These are phyloP conservation scores for Rossbeevera mucosa DNA, from an alignment of 768 basidiomycete genomes.

Conservation along the genomic window DNA sequence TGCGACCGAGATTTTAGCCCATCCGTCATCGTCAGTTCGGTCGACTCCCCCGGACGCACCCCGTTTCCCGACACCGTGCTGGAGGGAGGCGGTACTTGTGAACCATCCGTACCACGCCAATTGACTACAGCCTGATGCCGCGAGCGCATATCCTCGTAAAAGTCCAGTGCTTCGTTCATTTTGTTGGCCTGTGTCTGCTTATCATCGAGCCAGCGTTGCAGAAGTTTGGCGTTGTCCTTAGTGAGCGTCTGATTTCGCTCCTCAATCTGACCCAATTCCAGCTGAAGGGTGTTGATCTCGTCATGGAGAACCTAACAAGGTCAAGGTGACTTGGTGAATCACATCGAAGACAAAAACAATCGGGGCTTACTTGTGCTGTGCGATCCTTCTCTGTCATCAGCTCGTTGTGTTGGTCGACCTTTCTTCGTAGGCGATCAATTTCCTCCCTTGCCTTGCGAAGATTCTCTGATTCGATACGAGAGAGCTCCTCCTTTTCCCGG, in stretches of 20 bases:
- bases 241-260: slow-evolving; percentile 82
- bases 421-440: slow-evolving; percentile 59
- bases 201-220: slow-evolving; percentile 95
- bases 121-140: slow-evolving; percentile 58
- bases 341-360: not conserved
- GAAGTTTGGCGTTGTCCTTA: slow-evolving; percentile 90
- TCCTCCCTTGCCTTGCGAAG: slow-evolving; percentile 76
- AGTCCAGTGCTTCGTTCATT: slow-evolving; percentile 91
- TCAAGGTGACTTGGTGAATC: slow-evolving; percentile 4
- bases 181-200: slow-evolving; percentile 90
- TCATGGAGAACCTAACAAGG: slow-evolving; percentile 78
- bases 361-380: slow-evolving; percentile 69
- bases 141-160: slow-evolving; percentile 84
- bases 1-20: slow-evolving; percentile 65
- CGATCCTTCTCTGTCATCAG: slow-evolving; percentile 86
- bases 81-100: slow-evolving; percentile 35
- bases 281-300: slow-evolving; percentile 86
- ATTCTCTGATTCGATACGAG: slow-evolving; percentile 76
- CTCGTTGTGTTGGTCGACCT: slow-evolving; percentile 80
- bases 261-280: slow-evolving; percentile 88
- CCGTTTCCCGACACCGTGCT: slow-evolving; percentile 40
- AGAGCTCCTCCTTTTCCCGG: slow-evolving; percentile 86
- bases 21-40: slow-evolving; percentile 49
- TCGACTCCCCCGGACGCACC: slow-evolving; percentile 38
- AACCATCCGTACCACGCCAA: slow-evolving; percentile 45